phyloP scores from a whole-genome alignment of 1,284 basidiomycete genomes.

The Exsudoporus floridanus region DNA sequence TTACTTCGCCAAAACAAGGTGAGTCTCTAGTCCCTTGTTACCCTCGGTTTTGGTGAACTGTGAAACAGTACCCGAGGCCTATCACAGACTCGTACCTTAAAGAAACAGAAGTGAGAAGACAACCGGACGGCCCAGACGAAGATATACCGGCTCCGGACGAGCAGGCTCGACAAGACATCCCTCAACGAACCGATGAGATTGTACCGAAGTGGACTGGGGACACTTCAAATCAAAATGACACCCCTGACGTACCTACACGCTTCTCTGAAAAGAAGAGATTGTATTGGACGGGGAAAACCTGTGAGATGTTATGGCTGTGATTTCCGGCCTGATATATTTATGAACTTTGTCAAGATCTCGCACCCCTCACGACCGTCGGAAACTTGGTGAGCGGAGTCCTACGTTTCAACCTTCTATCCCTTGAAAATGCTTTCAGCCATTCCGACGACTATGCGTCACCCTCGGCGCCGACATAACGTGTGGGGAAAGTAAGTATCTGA shows the following conservation, averaged over 20 bases:
- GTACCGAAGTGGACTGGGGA: slow-evolving; percentile 35
- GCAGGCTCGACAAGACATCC: slow-evolving; percentile 21
- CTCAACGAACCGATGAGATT: slow-evolving; percentile 32
- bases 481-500: slow-evolving; percentile 71
- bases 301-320: slow-evolving; percentile 42
- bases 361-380: slow-evolving; percentile 93
- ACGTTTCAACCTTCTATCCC: background rate
- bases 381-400: slow-evolving; percentile 65
- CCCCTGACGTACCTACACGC: slow-evolving; percentile 67
- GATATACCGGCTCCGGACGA: slow-evolving; percentile 26
- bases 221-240: slow-evolving; percentile 44
- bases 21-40: slow-evolving; percentile 12
- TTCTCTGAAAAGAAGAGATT: slow-evolving; percentile 85
- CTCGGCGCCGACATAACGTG: slow-evolving; percentile 95
- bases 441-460: slow-evolving; percentile 83
- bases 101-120: slow-evolving; percentile 49
- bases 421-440: slow-evolving; percentile 61
- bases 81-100: slow-evolving; percentile 69
- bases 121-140: slow-evolving; percentile 37
- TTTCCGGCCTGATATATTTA: background rate
- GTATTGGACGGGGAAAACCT: slow-evolving; percentile 86
- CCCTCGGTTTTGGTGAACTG: slow-evolving; percentile 1
- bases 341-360: slow-evolving; percentile 63
- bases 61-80: slow-evolving; percentile 61
- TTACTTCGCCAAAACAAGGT: slow-evolving; percentile 69